A percentile compares a stretch with the other conserved stretches of the same genome.
Conservation (phyloP, 2,329 filamentous ascomycete species). For the Aspergillus sp. region DNA sequence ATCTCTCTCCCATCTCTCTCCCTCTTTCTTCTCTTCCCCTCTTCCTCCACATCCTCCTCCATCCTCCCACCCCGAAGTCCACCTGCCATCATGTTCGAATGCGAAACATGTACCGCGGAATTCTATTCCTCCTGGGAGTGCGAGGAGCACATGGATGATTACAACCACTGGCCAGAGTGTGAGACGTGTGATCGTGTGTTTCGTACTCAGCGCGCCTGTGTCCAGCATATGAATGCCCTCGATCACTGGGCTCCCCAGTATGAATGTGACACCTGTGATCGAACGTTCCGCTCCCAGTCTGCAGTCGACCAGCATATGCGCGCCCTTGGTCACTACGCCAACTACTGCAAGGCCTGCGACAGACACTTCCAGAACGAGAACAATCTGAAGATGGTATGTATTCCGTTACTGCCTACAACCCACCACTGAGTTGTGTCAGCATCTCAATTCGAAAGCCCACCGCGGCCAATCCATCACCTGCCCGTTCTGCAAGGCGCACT, state of each 20-base stretch:
- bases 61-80: not conserved
- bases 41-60: not conserved
- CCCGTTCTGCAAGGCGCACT: constrained; percentile 53
- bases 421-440: constrained; percentile 38
- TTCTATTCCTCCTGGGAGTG: constrained; percentile 10
- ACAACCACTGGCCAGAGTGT: constrained; percentile 28
- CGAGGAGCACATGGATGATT: constrained; percentile 21
- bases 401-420: not conserved
- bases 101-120: constrained; percentile 12
- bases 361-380: constrained; percentile 32
- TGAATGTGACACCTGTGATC: constrained; percentile 29
- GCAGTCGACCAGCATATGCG: constrained; percentile 28
- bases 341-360: constrained; percentile 32
- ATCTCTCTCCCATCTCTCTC: not conserved
- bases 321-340: constrained; percentile 22
- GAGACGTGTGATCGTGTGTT: constrained; percentile 29
- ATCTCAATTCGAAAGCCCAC: constrained; percentile 55
- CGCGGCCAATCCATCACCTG: constrained; percentile 47
- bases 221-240: constrained; percentile 32
- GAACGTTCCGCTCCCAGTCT: constrained; percentile 15
- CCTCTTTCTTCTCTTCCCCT: not conserved
- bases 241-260: constrained; percentile 25
- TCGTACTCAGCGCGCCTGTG: constrained; percentile 17
- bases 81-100: constrained; percentile 12
- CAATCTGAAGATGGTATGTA: constrained; percentile 28